A percentile compares a stretch with the other conserved stretches of the same genome.
phyloP scores from a whole-genome alignment of 306 rosid genomes.

The Fragaria ananassa region DNA sequence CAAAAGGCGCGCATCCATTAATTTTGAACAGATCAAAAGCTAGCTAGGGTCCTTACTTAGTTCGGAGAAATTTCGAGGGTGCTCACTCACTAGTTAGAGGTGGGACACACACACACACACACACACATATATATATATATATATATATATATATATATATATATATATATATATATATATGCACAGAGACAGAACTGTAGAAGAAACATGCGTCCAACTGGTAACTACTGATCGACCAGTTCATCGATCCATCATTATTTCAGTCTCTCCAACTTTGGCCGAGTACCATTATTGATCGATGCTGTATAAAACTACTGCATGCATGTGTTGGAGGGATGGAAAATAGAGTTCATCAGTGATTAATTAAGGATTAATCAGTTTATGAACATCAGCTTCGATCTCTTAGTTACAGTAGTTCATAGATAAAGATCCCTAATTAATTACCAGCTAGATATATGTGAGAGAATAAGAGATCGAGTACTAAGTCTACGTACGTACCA shows the following conservation, averaged over 20 bases:
- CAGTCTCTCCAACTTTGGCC: conserved; percentile 20
- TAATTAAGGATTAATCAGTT: neutral
- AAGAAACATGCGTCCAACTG: conserved; percentile 27
- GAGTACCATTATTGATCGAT: neutral
- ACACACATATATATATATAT: too few relatives aligned
- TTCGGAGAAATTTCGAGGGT: conserved; percentile 36
- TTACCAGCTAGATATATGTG: neutral
- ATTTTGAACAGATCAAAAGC: neutral
- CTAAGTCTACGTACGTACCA: too few relatives aligned
- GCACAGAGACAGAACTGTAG: conserved; percentile 24
- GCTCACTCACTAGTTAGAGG: neutral
- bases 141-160: too few relatives aligned
- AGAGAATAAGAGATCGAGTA: neutral
- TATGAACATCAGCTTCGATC: neutral
- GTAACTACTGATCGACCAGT: conserved; percentile 7
- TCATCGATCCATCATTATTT: neutral
- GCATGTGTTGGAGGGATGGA: conserved; percentile 7
- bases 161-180: too few relatives aligned
- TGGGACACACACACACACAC: too few relatives aligned
- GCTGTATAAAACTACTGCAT: too few relatives aligned
- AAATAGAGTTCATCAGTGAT: neutral
- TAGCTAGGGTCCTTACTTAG: conserved; percentile 8
- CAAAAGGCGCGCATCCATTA: too few relatives aligned
- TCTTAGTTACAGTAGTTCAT: neutral
- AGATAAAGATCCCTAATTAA: too few relatives aligned